These are phyloP conservation scores for Entoloma clypeatum DNA, from an alignment of 1,284 basidiomycete species.

Conservation along the genomic window DNA sequence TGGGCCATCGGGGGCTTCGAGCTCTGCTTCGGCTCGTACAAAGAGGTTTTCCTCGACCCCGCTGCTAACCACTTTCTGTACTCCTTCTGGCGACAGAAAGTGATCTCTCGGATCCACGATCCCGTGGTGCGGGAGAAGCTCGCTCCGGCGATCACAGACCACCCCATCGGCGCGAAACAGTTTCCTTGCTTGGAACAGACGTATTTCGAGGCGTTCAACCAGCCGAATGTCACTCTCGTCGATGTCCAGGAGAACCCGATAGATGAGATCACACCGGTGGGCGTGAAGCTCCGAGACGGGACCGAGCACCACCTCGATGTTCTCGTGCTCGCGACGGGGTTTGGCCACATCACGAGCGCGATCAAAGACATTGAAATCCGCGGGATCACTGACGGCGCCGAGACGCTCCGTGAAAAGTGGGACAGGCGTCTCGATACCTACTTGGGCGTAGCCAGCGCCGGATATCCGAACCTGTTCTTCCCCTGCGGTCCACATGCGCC, in stretches of 20 bases:
- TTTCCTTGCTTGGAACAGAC: conserved; percentile 2
- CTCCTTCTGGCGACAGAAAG: conserved; percentile 11
- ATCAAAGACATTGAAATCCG: conserved; percentile 9
- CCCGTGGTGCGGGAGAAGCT: no score
- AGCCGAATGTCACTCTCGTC: conserved; percentile 7
- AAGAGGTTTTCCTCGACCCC: not conserved
- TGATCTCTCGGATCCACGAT: conserved; percentile 6
- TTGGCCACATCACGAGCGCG: conserved; percentile 4
- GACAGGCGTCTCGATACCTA: no score
- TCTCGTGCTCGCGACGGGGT: conserved; percentile 11
- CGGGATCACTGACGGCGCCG: no score
- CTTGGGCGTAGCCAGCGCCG: no score
- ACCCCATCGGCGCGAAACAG: no score
- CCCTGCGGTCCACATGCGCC: no score
- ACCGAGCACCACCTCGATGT: conserved; percentile 8
- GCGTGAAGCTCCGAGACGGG: conserved; percentile 7
- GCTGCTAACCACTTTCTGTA: conserved; percentile 7
- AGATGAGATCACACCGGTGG: conserved; percentile 5
- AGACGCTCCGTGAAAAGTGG: no score
- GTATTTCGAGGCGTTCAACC: conserved; percentile 13
- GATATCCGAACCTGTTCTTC: no score
- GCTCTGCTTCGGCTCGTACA: no score
- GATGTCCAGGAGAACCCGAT: conserved; percentile 10
- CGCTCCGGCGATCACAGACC: no score
- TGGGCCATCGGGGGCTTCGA: not conserved